Evolutionary conservation across 768 basidiomycete genomes (phyloP).

Genomic region (Mycena belliarum): DNA sequence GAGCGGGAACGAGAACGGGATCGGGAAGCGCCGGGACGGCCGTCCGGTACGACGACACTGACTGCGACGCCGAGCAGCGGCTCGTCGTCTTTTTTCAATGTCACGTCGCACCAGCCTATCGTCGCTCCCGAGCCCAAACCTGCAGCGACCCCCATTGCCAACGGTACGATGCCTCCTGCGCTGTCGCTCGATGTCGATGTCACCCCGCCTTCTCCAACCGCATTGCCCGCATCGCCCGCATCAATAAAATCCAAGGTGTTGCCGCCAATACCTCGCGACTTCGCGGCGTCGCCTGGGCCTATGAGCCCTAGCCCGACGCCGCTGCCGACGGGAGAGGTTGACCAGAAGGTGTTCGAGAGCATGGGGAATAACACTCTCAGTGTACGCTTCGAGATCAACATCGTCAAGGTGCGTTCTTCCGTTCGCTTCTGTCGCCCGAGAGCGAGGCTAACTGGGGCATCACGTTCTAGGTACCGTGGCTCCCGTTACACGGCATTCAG

Average conservation of each 20-base stretch:
- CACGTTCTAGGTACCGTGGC: slow-evolving; percentile 74
- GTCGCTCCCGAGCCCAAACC: slow-evolving; percentile 19
- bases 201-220: slow-evolving; percentile 19
- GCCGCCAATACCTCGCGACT: slow-evolving; percentile 82
- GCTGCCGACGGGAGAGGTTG: slow-evolving; percentile 66
- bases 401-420: slow-evolving; percentile 78
- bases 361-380: slow-evolving; percentile 78
- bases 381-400: slow-evolving; percentile 95
- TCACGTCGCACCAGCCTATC: slow-evolving; percentile 53
- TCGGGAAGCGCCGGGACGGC: slow-evolving; percentile 37
- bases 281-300: slow-evolving; percentile 37
- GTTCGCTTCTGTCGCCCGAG: not conserved
- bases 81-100: slow-evolving; percentile 86
- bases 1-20: slow-evolving; percentile 42
- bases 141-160: slow-evolving; percentile 4
- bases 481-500: slow-evolving; percentile 93
- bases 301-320: slow-evolving; percentile 45
- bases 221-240: slow-evolving; percentile 39
- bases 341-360: slow-evolving; percentile 68
- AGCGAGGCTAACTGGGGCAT: slow-evolving; percentile 2
- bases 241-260: slow-evolving; percentile 64
- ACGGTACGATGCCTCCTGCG: slow-evolving; percentile 2
- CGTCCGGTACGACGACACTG: slow-evolving; percentile 49
- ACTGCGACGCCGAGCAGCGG: slow-evolving; percentile 72
- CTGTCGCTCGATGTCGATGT: slow-evolving; percentile 34